Evolutionary conservation across 129 eudicot genomes (phyloP), one percentile per base, ranked within the genome.

Genomic region (Gnaphalium uliginosum): DNA sequence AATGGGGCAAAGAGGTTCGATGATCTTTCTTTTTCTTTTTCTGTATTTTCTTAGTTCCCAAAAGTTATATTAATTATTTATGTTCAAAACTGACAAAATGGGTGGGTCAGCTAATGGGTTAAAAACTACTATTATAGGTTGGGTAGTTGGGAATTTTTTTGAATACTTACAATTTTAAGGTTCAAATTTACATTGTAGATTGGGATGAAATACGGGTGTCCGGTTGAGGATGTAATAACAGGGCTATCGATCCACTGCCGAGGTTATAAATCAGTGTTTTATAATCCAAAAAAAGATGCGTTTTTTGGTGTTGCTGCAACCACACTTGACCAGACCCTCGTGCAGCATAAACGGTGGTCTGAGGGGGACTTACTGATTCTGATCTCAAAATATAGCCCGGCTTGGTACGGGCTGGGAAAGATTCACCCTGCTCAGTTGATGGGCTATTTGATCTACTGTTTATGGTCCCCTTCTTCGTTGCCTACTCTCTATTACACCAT

Each of bases 271-370:
- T 90, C 98, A 13, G 88, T 84, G 15, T 90, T 68, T 57, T 81
- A 71, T 83, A 90, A 89, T 57, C 96, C 96, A 6, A 66, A 78
- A 29, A 78, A 89, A 74, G 56, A 71, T 10, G 97, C 82, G 17
- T 94, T 90, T 88, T 66, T 89, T 26, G 98, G 98, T 4, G 80
- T 90, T 57, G 81, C 92, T 2, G 82, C 83, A 48, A 94, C 96
- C 37, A 84, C 90, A 32, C 79, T 94, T n/a, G 91, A 82, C 46
- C 93, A 84, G 68, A 81, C 63, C 23, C 89, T 94, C 2, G 86
- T 91, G 76, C 93, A 87, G 54, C 97, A 94, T 76, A 94, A 89
- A 82, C 81, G 98, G 77, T 94, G 98, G 98, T 87, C 97, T 4
- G 98, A 91, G 79, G 98, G 98, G 2, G 90, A 90, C 74, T 37